Evolutionary conservation across 352 stramenopile species (phyloP), one percentile per base, ranked within the genome.

Genomic region (Bremia lactucae): DNA sequence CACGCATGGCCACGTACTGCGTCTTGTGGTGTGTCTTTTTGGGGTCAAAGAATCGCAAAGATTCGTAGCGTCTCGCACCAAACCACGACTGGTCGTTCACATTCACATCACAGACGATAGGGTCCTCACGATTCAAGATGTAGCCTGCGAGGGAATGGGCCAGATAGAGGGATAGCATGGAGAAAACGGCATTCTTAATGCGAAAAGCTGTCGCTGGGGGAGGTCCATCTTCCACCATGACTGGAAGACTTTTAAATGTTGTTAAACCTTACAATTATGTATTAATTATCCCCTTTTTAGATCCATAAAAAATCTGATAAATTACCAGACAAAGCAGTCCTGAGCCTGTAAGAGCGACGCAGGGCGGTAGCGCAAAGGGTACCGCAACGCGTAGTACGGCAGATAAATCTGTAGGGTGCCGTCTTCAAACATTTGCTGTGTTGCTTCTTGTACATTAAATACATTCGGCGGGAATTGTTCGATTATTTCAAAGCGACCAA

Each of bases 71-170:
- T 46, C 59, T 51, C 29, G 54, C 50, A 22, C 62, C 53, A 35
- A 79, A 62, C 78, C 78, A 90, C 44, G 58, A 67, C 59, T 87
- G 81, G 52, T 90, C 78, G 41, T 90, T 90, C 40, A 82, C 59
- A 50, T 76, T 47, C 20, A 68, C 21, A 22, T 58, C 52, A 43
- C 78, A 90, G 1, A 56, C 48, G 14, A 87, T 68, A 20, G 57
- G 65, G 5, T 79, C 67, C 47, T 87, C 72, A 23, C 72, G 64
- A 52, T 65, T 56, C n/a, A 59, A 71, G 34, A 87, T 46, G 54
- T 69, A 87, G 41, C 73, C 68, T 10, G 63, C 72, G 25, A 67
- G 49, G 14, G 70, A 52, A 31, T 75, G 72, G 14, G 68, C 72
- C 39, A 83, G 20, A 31, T 68, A 73, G 31, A 87, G 51, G 44